Base-by-base conservation (phyloP, 2,329 filamentous ascomycete species). In the Arthrobotrys musiformis region DNA sequence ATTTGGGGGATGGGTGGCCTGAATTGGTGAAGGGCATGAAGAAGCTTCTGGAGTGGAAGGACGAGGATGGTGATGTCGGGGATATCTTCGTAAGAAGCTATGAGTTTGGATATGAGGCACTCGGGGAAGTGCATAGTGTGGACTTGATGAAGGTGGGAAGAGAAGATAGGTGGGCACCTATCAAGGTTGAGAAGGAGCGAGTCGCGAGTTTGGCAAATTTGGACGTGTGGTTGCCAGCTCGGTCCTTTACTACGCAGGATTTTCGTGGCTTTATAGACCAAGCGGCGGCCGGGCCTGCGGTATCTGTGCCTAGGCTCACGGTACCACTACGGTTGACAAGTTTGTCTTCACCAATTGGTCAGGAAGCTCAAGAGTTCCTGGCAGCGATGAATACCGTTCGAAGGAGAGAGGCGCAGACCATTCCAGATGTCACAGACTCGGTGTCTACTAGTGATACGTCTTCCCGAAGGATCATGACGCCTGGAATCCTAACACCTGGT, bases 1-100 rank as follows among this genome's bases (percentile, higher is more conserved):
- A 94, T 82, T 93, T 98, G 78, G 86, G 87, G 1, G 94, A 97
- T 80, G 93, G 93, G 2, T 98, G 94, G 94, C 92, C 93, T 0
- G 90, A 91, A 15, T 86, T 97, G 2, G 89, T 90, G 0, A 93
- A 87, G 79, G 92, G 93, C 0, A 86, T 99, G 15, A 89, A 89
- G 3, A 86, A 87, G 2, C 85, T 98, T 0, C 85, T 94, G 1
- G 87, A 91, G 50, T 97, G 93, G 93, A 87, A 91, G 54, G 91
- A 91, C 80, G 86, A 86, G 46, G 86, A 95, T 62, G 93, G 93
- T 0, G 86, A 90, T 22, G 91, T 97, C 0, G 91, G 91, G 77
- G 93, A 97, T 79, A 83, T 96, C 1, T 96, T 97, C 82, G 87
- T 90, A 70, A 88, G 93, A 69, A 94, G 93, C 0, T 97, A 97